Conservation (phyloP, 2,329 filamentous ascomycete species). For the Ophiocordyceps camponoti-floridani region DNA sequence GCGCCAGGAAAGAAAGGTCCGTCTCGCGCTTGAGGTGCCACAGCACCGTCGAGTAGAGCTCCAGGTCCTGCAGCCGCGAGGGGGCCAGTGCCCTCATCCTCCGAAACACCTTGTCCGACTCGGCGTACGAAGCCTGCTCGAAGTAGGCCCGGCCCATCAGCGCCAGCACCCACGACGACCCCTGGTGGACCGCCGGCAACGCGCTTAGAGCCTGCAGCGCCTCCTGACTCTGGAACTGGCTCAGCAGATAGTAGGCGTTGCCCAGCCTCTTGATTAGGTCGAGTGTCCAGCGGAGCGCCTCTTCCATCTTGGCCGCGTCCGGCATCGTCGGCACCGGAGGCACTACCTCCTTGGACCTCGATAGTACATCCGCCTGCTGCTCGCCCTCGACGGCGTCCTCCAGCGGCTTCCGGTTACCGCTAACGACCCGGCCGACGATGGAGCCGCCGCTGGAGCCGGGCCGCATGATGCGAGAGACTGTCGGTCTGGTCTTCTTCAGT, state of each 20-base stretch:
- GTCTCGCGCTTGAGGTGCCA: slow-evolving; percentile 93
- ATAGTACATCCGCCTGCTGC: slow-evolving; percentile 41
- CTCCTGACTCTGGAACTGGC: slow-evolving; percentile 61
- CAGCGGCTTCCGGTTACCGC: slow-evolving; percentile 67
- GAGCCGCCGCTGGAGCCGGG: slow-evolving; percentile 44
- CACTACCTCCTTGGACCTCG: slow-evolving; percentile 21
- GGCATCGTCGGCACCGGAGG: slow-evolving; percentile 17
- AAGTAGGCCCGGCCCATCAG: slow-evolving; percentile 84
- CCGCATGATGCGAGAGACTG: slow-evolving; percentile 47
- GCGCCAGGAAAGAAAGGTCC: slow-evolving; percentile 78
- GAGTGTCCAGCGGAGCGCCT: slow-evolving; percentile 59
- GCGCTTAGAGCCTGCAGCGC: slow-evolving; percentile 57
- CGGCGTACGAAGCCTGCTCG: slow-evolving; percentile 70
- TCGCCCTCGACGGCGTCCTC: slow-evolving; percentile 54
- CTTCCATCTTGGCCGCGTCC: slow-evolving; percentile 50
- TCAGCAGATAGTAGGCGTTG: slow-evolving; percentile 59
- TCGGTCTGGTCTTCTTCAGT: slow-evolving; percentile 68
- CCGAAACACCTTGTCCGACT: slow-evolving; percentile 75
- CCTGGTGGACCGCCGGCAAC: slow-evolving; percentile 57
- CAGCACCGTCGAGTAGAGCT: slow-evolving; percentile 95
- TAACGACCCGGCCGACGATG: slow-evolving; percentile 71
- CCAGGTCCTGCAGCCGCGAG: slow-evolving; percentile 82
- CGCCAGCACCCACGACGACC: slow-evolving; percentile 84
- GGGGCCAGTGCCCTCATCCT: slow-evolving; percentile 65
- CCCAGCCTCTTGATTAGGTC: slow-evolving; percentile 72